Conservation (phyloP, 148 eudicot species). For the Rhododendron williamsianum region DNA sequence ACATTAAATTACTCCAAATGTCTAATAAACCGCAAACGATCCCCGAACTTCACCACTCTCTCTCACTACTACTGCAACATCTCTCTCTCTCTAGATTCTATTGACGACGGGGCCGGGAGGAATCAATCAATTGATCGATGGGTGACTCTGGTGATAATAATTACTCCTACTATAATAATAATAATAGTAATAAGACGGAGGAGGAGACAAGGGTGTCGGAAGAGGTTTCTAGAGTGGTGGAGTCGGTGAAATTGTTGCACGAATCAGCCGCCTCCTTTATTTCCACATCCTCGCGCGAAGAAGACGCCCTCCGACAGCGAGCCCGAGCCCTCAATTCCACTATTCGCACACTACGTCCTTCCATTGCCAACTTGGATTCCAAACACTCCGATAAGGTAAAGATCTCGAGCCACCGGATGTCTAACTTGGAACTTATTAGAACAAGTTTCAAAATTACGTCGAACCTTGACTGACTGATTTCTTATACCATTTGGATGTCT, state of each 20-base stretch:
- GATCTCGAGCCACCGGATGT: not conserved
- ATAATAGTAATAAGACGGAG: too few relatives aligned
- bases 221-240: slow-evolving; percentile 50
- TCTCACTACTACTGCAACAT: not conserved
- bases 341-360: slow-evolving; percentile 46
- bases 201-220: slow-evolving; percentile 24
- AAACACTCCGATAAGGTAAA: slow-evolving; percentile 59
- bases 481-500: not conserved
- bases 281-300: slow-evolving; percentile 54
- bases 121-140: slow-evolving; percentile 9
- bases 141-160: not conserved
- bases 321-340: slow-evolving; percentile 50
- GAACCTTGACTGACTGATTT: not conserved
- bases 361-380: slow-evolving; percentile 38
- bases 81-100: not conserved
- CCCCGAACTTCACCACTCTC: not conserved
- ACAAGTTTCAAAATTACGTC: too few relatives aligned
- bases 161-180: too few relatives aligned
- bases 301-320: slow-evolving; percentile 59
- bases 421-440: too few relatives aligned
- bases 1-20: not conserved
- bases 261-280: slow-evolving; percentile 62
- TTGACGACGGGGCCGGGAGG: not conserved
- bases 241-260: slow-evolving; percentile 76
- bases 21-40: not conserved